Evolutionary conservation across 2,329 filamentous ascomycete species (phyloP), one percentile per base, ranked within the genome.

Genomic region (Nothophoma quercina): DNA sequence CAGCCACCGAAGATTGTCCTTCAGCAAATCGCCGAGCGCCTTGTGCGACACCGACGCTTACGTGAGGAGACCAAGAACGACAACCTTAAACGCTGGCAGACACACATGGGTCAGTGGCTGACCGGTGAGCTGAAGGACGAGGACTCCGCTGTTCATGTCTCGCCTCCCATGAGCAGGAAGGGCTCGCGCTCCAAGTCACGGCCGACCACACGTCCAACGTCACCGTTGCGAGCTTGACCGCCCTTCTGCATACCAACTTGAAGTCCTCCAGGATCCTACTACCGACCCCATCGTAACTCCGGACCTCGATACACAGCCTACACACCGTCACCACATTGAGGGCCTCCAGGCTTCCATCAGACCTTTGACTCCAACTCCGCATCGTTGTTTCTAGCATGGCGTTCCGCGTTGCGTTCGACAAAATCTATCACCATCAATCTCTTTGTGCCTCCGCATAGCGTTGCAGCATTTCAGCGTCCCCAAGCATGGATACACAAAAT

Each of bases 21-120:
- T 12, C 60, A 69, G 48, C 79, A 81, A 58, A 70, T 77, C 1
- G 79, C 79, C 1, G 78, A 81, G 63, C 78, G 79, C 50, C 64
- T 81, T 3, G 79, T 81, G 0, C 58, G 79, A 30, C 76, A 79
- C 45, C 67, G 79, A 38, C 63, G 79, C 19, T 67, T 77, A 15
- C 64, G 79, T 42, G 78, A 80, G 58, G 62, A 62, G 2, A 73
- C 69, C 0, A 72, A 72, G 44, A 38, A 59, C n/a, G 62, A 66
- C 7, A 62, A 76, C 13, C 54, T 59, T 8, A 63, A 41, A 47
- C 62, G 74, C 18, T 77, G 73, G 73, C 67, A 75, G 28, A 73
- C 69, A 10, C 70, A 71, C 43, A 72, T 74, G 70, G 74, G 74
- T 2, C 65, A 71, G 51, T 72, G 69, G 70, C 55, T 75, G 25